phyloP scores from a whole-genome alignment of 257 asterid species.

The Fraxinus anomala region DNA sequence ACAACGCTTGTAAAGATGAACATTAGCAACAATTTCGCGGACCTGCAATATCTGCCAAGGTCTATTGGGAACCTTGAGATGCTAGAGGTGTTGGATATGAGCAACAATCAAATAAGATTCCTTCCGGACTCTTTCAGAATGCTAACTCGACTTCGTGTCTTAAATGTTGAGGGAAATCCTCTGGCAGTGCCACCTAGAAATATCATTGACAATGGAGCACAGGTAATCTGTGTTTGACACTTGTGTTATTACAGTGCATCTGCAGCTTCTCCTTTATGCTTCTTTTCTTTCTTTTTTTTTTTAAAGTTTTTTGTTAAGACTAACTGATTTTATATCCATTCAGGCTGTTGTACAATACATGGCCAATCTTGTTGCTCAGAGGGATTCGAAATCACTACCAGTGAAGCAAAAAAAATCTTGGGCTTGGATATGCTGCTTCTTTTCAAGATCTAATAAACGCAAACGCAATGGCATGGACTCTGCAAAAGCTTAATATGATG shows the following conservation, averaged over 20 bases:
- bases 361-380: conserved; percentile 67
- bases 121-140: conserved; percentile 84
- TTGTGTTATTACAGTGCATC: not conserved
- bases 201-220: conserved; percentile 64
- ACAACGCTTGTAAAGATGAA: conserved; percentile 75
- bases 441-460: conserved; percentile 76
- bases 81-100: conserved; percentile 81
- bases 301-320: not conserved
- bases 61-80: conserved; percentile 84
- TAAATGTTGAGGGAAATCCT: conserved; percentile 83
- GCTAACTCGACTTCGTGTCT: conserved; percentile 55
- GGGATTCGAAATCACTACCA: conserved; percentile 56
- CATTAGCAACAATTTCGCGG: conserved; percentile 89
- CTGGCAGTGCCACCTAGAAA: conserved; percentile 60
- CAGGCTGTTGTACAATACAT: conserved; percentile 84
- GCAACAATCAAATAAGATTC: conserved; percentile 77
- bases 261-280: not conserved
- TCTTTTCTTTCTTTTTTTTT: no score
- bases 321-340: conserved; percentile 22
- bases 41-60: conserved; percentile 69
- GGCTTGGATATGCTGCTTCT: conserved; percentile 74
- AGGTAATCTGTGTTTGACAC: conserved; percentile 44
- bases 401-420: conserved; percentile 77
- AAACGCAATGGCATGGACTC: conserved; percentile 54
- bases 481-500: conserved; percentile 36